These are phyloP conservation scores for Penicillium robsamsonii DNA, from an alignment of 495 filamentous ascomycete genomes.

Conservation along the genomic window DNA sequence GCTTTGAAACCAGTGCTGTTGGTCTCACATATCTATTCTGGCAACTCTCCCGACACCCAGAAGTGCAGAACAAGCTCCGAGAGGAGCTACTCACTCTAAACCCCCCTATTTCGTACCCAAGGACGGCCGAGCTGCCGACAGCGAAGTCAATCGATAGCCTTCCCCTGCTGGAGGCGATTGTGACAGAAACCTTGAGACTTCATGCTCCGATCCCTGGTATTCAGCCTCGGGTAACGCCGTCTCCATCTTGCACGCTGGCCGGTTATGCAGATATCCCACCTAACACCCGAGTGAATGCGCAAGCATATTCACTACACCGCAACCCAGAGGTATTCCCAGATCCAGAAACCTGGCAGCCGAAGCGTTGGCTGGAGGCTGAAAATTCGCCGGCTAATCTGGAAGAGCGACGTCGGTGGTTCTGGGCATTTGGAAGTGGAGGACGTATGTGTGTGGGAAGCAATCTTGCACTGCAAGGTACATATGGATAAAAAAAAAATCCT, in stretches of 20 bases:
- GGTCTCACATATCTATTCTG: conserved; percentile 69
- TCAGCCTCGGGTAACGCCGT: conserved; percentile 71
- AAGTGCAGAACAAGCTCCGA: conserved; percentile 58
- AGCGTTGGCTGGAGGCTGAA: conserved; percentile 55
- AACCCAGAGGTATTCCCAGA: conserved; percentile 60
- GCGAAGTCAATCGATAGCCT: conserved; percentile 66
- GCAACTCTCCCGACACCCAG: conserved; percentile 58
- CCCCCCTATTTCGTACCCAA: conserved; percentile 31
- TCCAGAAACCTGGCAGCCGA: conserved; percentile 60
- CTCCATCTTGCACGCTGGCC: conserved; percentile 49
- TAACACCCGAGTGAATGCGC: conserved; percentile 65
- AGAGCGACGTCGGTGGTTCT: conserved; percentile 69
- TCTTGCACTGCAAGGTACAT: conserved; percentile 70
- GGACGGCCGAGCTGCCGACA: conserved; percentile 41
- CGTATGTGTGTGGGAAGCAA: conserved; percentile 84
- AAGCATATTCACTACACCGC: conserved; percentile 70
- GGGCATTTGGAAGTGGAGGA: conserved; percentile 81
- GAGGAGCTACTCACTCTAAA: conserved; percentile 58
- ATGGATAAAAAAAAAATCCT: conserved; percentile 7
- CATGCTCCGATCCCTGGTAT: conserved; percentile 73
- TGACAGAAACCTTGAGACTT: conserved; percentile 74
- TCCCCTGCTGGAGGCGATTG: conserved; percentile 68
- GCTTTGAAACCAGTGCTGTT: conserved; percentile 76
- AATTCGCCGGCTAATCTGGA: conserved; percentile 38
- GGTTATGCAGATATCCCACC: conserved; percentile 55